Conservation (phyloP, 192 early-diverging fungal species). For the Podila epigama region DNA sequence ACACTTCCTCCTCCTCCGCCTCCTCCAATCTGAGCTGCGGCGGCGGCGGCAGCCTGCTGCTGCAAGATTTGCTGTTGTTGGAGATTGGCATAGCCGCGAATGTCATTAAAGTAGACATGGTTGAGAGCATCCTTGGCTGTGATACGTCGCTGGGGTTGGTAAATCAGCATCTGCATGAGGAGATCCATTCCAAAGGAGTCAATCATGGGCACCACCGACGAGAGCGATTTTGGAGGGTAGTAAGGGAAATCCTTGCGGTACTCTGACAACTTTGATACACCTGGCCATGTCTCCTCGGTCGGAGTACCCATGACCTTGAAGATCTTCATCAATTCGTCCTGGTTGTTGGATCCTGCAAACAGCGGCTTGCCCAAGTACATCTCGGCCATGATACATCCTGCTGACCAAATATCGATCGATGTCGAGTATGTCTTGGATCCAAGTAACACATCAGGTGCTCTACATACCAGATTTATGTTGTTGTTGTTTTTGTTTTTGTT, state of each 20-base stretch:
- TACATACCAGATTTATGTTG: too few relatives aligned
- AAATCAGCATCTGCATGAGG: constrained; percentile 76
- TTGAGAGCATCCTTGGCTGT: constrained; percentile 69
- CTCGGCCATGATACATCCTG: constrained; percentile 98
- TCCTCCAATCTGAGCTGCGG: constrained; percentile 10
- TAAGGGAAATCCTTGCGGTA: constrained; percentile 74
- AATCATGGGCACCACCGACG: constrained; percentile 77
- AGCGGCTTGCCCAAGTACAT: constrained; percentile 83
- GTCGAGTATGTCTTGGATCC: constrained; percentile 95
- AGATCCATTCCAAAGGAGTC: constrained; percentile 75
- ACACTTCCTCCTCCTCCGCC: too few relatives aligned
- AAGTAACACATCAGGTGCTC: constrained; percentile 93
- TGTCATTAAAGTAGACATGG: constrained; percentile 69
- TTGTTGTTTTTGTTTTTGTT: too few relatives aligned
- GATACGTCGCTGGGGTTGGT: constrained; percentile 73
- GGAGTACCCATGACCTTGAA: constrained; percentile 85
- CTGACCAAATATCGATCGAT: constrained; percentile 98
- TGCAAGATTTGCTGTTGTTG: constrained; percentile 40
- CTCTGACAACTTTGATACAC: constrained; percentile 73
- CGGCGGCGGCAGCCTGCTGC: constrained; percentile 5
- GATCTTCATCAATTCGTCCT: constrained; percentile 82
- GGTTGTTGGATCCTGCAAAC: constrained; percentile 83
- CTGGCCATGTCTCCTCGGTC: constrained; percentile 77
- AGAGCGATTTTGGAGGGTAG: constrained; percentile 69
- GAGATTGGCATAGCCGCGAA: constrained; percentile 34